Conservation (phyloP, 768 basidiomycete species). For the Agrocybe praecox region DNA sequence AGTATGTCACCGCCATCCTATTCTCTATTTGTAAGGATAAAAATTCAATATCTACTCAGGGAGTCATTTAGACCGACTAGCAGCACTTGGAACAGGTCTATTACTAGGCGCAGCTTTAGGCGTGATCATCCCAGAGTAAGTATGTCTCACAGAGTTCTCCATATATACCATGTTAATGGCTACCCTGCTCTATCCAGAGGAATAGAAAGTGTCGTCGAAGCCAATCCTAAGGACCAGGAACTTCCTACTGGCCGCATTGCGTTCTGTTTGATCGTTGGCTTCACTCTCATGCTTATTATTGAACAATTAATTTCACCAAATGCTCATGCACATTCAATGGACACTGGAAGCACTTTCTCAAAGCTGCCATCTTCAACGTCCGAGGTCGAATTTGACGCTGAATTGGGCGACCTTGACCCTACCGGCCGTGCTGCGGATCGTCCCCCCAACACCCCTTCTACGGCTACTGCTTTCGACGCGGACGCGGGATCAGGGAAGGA, state of each 20-base stretch:
- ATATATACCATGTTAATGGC: not conserved
- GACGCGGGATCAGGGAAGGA: slow-evolving; percentile 26
- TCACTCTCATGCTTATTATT: slow-evolving; percentile 64
- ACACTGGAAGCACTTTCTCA: slow-evolving; percentile 2
- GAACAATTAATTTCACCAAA: slow-evolving; percentile 63
- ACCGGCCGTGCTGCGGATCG: slow-evolving; percentile 24
- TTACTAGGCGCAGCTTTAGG: slow-evolving; percentile 89
- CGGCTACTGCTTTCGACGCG: slow-evolving; percentile 11
- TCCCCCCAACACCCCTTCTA: slow-evolving; percentile 1
- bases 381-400: slow-evolving; percentile 60
- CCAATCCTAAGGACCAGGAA: slow-evolving; percentile 31
- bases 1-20: slow-evolving; percentile 43
- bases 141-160: slow-evolving; percentile 18
- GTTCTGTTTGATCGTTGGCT: slow-evolving; percentile 64
- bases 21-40: slow-evolving; percentile 8
- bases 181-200: slow-evolving; percentile 49
- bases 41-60: slow-evolving; percentile 24
- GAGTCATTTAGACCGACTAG: slow-evolving; percentile 43
- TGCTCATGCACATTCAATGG: slow-evolving; percentile 22
- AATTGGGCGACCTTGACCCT: slow-evolving; percentile 57
- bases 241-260: slow-evolving; percentile 60
- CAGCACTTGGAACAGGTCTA: slow-evolving; percentile 75
- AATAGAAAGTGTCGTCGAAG: slow-evolving; percentile 58
- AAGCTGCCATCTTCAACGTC: slow-evolving; percentile 4
- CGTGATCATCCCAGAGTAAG: slow-evolving; percentile 92